phyloP scores from a whole-genome alignment of 176 grass and related monocot genomes.

The Tuctoria greenei region DNA sequence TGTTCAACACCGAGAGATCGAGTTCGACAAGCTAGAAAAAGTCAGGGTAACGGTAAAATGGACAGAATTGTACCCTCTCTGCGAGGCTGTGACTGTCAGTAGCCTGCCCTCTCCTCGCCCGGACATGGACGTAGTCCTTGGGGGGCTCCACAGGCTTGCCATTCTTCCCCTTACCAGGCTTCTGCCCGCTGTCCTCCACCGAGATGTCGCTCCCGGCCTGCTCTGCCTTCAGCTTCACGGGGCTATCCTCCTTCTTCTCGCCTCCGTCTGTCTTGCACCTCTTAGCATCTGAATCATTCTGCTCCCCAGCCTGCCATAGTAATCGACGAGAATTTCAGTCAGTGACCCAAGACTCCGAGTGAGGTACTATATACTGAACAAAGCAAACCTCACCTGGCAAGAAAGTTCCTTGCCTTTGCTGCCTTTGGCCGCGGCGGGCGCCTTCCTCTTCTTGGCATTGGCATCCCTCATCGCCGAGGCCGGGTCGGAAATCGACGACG shows the following conservation, averaged over 20 bases:
- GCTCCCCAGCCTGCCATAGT: constrained; percentile 45
- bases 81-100: constrained; percentile 97
- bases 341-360: neutral
- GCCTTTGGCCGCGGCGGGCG: constrained; percentile 46
- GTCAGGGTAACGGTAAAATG: neutral
- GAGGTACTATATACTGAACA: neutral
- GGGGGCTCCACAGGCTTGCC: constrained; percentile 62
- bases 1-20: neutral
- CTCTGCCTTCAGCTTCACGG: constrained; percentile 54
- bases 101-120: constrained; percentile 90
- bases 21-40: neutral
- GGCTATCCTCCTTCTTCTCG: constrained; percentile 19
- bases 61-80: constrained; percentile 66
- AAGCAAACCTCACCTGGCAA: constrained; percentile 32
- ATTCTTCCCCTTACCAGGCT: constrained; percentile 60
- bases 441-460: constrained; percentile 87
- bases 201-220: constrained; percentile 51
- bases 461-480: constrained; percentile 41
- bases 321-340: neutral
- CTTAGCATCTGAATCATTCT: constrained; percentile 47
- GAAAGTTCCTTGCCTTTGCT: constrained; percentile 71
- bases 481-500: constrained; percentile 71
- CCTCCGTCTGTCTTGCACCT: constrained; percentile 42
- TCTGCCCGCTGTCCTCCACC: constrained; percentile 52
- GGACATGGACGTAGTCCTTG: constrained; percentile 96